Evolutionary conservation across 306 rosid species (phyloP), one percentile per base, ranked within the genome.

Genomic region (Neltuma alba): DNA sequence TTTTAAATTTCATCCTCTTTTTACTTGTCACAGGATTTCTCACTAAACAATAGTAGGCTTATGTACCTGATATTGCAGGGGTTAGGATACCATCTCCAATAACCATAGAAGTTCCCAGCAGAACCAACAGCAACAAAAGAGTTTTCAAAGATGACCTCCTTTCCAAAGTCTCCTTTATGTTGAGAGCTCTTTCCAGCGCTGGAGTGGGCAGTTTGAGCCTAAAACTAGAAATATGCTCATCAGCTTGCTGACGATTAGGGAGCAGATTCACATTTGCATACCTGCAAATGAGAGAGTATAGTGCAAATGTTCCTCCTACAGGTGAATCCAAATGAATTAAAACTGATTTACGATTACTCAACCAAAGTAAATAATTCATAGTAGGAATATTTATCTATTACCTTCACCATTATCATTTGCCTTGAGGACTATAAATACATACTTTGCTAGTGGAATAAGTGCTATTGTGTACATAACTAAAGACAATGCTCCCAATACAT

Each of bases 391-490:
- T 70, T 76, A 80, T 70, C 20, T 28, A 76, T 61, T 77, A 91
- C 99, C 99, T 91, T 95, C 97, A 47, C 99, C 99, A 77, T 86
- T 95, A 54, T 95, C 99, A 85, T 95, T 95, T 83, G 99, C 99
- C 86, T 89, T 92, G 75, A 95, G 99, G 81, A 93, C 99, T 57
- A 95, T 89, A 74, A 93, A 95, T 68, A 92, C 96, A 82, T 95
- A 93, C 78, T 95, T 95, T 1, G 96, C 94, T 72, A 95, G 80
- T 27, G 99, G 99, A 84, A 95, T 37, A 83, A 95, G 79, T 33
- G 99, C 92, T 80, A 95, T 93, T 63, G 99, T 95, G 82, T 95
- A 91, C 90, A 95, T 91, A 63, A 95, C 92, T 44, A 95, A 85
- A 31, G 99, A 95, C 75, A 95, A 88, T n/a, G 98, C 96, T 58